Percentiles rank a stretch among this genome's conserved stretches.
Evolutionary conservation across 805 yeast species (phyloP).

Genomic region (Yarrowia hollandica): DNA sequence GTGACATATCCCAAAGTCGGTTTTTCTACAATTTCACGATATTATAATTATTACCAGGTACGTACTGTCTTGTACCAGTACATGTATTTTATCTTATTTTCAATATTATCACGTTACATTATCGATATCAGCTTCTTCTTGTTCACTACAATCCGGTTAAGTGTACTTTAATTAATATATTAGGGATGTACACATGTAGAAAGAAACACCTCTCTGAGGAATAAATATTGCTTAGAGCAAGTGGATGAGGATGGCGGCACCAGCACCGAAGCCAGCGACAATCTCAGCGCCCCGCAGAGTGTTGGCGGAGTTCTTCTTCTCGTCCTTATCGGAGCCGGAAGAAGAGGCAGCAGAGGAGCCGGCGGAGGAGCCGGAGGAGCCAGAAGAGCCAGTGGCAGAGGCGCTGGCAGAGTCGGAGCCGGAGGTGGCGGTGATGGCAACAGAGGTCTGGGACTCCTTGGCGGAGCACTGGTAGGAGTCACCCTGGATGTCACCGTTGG

Average conservation of each 20-base stretch:
- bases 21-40: too few relatives aligned
- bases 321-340: background rate
- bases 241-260: conserved; percentile 29
- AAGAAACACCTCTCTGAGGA: conserved; percentile 28
- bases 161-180: conserved; percentile 26
- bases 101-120: too few relatives aligned
- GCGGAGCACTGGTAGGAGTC: conserved; percentile 60
- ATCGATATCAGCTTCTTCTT: too few relatives aligned
- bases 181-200: conserved; percentile 29
- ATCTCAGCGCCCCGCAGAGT: conserved; percentile 21
- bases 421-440: conserved; percentile 21
- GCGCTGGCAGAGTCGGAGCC: background rate
- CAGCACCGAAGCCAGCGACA: conserved; percentile 30
- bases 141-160: too few relatives aligned
- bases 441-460: conserved; percentile 30
- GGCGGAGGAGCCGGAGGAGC: conserved; percentile 17
- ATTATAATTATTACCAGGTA: too few relatives aligned
- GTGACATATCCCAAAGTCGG: background rate
- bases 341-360: background rate
- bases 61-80: too few relatives aligned
- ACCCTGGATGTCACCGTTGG: conserved; percentile 85
- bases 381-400: conserved; percentile 13
- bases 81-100: too few relatives aligned
- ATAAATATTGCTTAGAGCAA: conserved; percentile 29
- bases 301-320: conserved; percentile 12